Evolutionary conservation across 2,329 filamentous ascomycete species (phyloP), one percentile per base, ranked within the genome.

Genomic region (Rosellinia necatrix): DNA sequence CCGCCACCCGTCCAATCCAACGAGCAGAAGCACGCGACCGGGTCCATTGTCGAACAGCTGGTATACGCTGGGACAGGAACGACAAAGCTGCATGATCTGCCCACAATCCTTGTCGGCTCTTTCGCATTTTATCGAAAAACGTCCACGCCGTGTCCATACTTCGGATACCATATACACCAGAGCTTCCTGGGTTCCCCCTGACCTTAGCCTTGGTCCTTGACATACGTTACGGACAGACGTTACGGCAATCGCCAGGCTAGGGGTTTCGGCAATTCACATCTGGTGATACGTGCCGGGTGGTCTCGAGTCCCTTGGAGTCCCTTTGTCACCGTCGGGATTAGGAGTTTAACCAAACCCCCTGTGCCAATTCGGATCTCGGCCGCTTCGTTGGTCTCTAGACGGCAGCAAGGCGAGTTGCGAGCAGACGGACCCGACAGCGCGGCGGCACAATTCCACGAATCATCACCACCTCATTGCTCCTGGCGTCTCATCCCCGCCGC

Each of bases 41-140:
- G 52, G 21, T 49, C 47, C 43, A 44, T 48, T 30, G 25, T 29
- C 34, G 34, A 42, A 41, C 56, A 55, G 22, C 8, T 37, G 56
- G 38, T 52, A 53, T 53, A n/a, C 56, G 35, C n/a, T n/a, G n/a
- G n/a, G n/a, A n/a, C n/a, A n/a, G n/a, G n/a, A n/a, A n/a, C n/a
- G 46, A 24, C 52, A 51, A 51, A 46, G 27, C 52, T 56, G 56
- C 53, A 53, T 52, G 34, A 50, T 53, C 53, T 46, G 49, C 53
- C 58, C 54, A 58, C 54, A 57, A 58, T 58, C 58, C 49, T 53
- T 48, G 53, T 43, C 46, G 29, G 42, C 38, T 38, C 12, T 13
- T 27, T 56, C 38, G 7, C 41, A 42, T 44, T 49, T 24, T 25
- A 19, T 49, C 30, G 30, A 47, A 50, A 44, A 32, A 38, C 29